Conservation (phyloP, 176 grass and related monocot genomes). For the Aegilops longissima region DNA sequence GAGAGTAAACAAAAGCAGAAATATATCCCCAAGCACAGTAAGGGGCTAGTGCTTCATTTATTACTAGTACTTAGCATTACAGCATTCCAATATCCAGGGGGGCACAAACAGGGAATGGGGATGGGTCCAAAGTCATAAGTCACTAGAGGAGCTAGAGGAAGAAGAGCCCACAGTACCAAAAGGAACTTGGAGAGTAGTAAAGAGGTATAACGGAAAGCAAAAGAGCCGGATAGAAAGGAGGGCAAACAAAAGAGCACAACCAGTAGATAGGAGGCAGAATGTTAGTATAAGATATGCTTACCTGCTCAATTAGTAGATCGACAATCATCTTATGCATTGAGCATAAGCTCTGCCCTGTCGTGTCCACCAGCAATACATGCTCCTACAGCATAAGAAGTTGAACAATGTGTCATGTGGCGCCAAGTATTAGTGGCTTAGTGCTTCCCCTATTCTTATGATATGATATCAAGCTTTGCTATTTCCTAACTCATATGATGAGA, state of each 20-base stretch:
- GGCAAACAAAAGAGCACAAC: background rate
- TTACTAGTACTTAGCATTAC: background rate
- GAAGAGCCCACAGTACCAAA: background rate
- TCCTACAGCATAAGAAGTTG: background rate
- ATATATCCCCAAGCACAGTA: background rate
- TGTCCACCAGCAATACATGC: background rate
- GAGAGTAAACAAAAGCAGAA: background rate
- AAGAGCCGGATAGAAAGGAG: background rate
- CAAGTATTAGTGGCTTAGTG: background rate
- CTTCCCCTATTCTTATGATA: too few species aligned
- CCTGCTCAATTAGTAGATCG: background rate
- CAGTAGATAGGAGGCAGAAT: background rate
- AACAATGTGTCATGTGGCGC: background rate
- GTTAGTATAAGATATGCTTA: background rate
- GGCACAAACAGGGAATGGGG: background rate
- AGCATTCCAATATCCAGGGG: background rate
- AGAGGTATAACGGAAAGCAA: background rate
- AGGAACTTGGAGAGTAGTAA: background rate
- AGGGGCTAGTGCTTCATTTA: background rate
- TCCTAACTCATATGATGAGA: too few species aligned
- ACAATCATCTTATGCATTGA: background rate
- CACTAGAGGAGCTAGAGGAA: background rate
- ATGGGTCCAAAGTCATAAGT: background rate
- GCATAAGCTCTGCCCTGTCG: background rate
- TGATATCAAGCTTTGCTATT: too few species aligned